A percentile compares a stretch with the other conserved stretches of the same genome.
These are phyloP conservation scores for Salvia miltiorrhiza DNA, from an alignment of 257 asterid species.

Conservation along the genomic window DNA sequence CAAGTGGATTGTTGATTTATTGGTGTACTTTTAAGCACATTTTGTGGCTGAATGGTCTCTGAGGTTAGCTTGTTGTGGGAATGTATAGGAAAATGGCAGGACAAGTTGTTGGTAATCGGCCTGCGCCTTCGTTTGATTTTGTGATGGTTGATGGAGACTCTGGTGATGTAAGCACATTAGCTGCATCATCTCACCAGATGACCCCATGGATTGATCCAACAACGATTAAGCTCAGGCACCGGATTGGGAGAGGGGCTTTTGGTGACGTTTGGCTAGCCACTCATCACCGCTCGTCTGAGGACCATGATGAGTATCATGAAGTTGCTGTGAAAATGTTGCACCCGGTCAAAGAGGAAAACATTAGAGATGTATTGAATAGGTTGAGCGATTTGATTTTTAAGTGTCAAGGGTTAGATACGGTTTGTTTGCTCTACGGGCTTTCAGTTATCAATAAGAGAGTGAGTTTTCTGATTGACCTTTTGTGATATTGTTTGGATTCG, in stretches of 20 bases:
- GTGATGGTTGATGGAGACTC: slow-evolving; percentile 69
- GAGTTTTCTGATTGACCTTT: slow-evolving; percentile 23
- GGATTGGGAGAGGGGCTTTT: slow-evolving; percentile 79
- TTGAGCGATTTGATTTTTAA: slow-evolving; percentile 47
- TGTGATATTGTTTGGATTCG: neutral
- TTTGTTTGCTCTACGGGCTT: slow-evolving; percentile 61
- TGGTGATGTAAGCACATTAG: slow-evolving; percentile 36
- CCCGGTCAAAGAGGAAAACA: slow-evolving; percentile 56
- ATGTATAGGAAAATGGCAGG: slow-evolving; percentile 56
- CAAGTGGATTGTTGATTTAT: slow-evolving; percentile 6
- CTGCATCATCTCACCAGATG: slow-evolving; percentile 39
- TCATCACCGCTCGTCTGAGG: slow-evolving; percentile 50
- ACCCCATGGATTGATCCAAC: slow-evolving; percentile 67
- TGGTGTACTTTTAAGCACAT: neutral
- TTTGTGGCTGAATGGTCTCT: neutral
- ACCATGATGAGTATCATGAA: slow-evolving; percentile 69
- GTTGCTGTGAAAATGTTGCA: slow-evolving; percentile 81
- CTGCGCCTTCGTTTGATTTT: slow-evolving; percentile 53
- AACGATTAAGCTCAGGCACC: slow-evolving; percentile 71
- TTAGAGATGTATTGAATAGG: slow-evolving; percentile 46
- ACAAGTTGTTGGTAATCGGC: slow-evolving; percentile 43
- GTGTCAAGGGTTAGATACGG: slow-evolving; percentile 56
- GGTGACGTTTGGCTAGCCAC: slow-evolving; percentile 95
- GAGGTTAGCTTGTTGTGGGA: slow-evolving; percentile 6
- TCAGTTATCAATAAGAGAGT: slow-evolving; percentile 69